Percentiles rank a stretch among this genome's conserved stretches.
phyloP scores from a whole-genome alignment of 2,329 filamentous ascomycete genomes.

The Ramularia endophylla region DNA sequence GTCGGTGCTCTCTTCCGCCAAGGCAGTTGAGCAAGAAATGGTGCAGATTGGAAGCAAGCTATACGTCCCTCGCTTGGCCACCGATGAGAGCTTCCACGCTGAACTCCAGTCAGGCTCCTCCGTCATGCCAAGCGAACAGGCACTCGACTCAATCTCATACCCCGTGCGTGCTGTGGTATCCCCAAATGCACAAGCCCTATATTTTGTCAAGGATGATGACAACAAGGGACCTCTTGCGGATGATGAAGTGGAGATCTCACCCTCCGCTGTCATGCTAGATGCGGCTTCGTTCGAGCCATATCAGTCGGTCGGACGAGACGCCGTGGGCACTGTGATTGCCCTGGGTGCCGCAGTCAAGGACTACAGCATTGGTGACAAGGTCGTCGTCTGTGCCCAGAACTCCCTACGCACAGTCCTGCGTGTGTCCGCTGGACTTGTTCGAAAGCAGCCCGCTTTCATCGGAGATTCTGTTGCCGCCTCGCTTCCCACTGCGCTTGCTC shows the following conservation, averaged over 20 bases:
- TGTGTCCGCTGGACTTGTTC: constrained; percentile 1
- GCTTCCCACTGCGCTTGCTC: constrained; percentile 1
- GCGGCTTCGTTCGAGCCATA: constrained; percentile 1
- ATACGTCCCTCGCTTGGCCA: constrained; percentile 3
- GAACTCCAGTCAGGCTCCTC: constrained; percentile 3
- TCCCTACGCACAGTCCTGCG: constrained; percentile 2
- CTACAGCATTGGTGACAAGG: constrained; percentile 3
- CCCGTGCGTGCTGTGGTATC: constrained; percentile 4
- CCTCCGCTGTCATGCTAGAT: not conserved
- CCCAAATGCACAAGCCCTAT: not conserved
- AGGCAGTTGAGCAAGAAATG: constrained; percentile 4
- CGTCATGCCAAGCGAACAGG: not conserved
- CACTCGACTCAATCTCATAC: not conserved
- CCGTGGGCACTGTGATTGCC: not conserved
- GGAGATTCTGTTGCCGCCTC: constrained; percentile 2
- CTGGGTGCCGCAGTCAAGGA: constrained; percentile 1
- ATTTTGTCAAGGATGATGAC: constrained; percentile 4
- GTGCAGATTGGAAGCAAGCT: constrained; percentile 5
- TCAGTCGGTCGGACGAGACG: not conserved
- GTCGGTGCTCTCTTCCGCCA: constrained; percentile 1
- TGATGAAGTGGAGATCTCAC: constrained; percentile 1
- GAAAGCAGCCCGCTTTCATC: constrained; percentile 4
- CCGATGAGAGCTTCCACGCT: constrained; percentile 6
- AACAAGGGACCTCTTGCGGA: constrained; percentile 1
- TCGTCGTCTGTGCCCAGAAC: constrained; percentile 1